Conservation (phyloP, 805 yeast species). For the Schwanniomyces yamadae region DNA sequence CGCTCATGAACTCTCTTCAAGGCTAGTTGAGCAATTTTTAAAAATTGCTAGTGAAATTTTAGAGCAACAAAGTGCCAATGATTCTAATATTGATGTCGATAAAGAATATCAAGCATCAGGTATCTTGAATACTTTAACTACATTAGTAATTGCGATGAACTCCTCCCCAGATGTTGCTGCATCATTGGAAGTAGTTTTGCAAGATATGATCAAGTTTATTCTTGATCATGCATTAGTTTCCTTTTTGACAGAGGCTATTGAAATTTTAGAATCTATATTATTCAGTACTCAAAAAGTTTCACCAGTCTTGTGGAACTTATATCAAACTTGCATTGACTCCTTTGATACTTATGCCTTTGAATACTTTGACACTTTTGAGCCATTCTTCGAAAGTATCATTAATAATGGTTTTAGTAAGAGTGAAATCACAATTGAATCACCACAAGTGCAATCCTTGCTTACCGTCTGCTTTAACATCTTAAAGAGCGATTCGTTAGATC, state of each 20-base stretch:
- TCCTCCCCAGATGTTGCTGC: slow-evolving; percentile 37
- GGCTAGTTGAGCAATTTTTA: slow-evolving; percentile 72
- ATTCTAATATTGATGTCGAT: slow-evolving; percentile 24
- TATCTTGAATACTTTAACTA: slow-evolving; percentile 39
- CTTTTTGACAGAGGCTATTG: slow-evolving; percentile 39
- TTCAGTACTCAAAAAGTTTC: slow-evolving; percentile 55
- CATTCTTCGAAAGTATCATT: slow-evolving; percentile 57
- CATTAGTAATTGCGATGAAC: slow-evolving; percentile 43
- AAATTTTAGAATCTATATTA: slow-evolving; percentile 50
- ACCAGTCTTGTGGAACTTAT: slow-evolving; percentile 54
- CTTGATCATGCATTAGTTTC: slow-evolving; percentile 40
- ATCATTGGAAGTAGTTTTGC: slow-evolving; percentile 32
- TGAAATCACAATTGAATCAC: slow-evolving; percentile 35
- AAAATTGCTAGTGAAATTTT: slow-evolving; percentile 60
- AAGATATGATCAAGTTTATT: slow-evolving; percentile 34
- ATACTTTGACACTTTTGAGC: slow-evolving; percentile 53
- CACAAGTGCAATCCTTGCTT: slow-evolving; percentile 37
- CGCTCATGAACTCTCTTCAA: slow-evolving; percentile 41
- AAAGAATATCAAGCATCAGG: slow-evolving; percentile 47
- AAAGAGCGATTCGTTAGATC: slow-evolving; percentile 34
- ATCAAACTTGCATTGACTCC: slow-evolving; percentile 47
- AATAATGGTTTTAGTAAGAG: slow-evolving; percentile 47
- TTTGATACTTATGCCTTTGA: slow-evolving; percentile 62
- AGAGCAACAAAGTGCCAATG: slow-evolving; percentile 20
- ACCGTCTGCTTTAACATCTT: slow-evolving; percentile 36